Evolutionary conservation across 2,329 filamentous ascomycete species (phyloP).

Genomic region (Fusarium oligoseptatum): DNA sequence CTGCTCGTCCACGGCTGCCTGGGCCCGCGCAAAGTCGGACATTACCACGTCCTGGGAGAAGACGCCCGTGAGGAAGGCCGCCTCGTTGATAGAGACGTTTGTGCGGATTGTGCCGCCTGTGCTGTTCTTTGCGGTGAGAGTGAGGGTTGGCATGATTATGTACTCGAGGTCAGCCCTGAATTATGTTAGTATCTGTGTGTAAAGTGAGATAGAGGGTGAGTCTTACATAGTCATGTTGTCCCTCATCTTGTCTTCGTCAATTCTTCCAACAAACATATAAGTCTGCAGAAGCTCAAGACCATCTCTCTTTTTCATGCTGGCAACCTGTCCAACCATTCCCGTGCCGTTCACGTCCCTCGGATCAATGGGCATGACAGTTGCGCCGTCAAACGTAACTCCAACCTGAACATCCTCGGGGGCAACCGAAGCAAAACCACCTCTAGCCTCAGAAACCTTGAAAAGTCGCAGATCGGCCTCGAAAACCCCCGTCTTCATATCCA

Average conservation of each 20-base stretch:
- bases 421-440: slow-evolving; percentile 66
- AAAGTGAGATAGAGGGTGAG: slow-evolving; percentile 26
- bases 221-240: slow-evolving; percentile 72
- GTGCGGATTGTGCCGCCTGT: slow-evolving; percentile 68
- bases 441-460: slow-evolving; percentile 75
- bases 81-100: slow-evolving; percentile 77
- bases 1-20: slow-evolving; percentile 63
- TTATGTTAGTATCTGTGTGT: slow-evolving; percentile 19
- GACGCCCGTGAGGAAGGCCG: slow-evolving; percentile 77
- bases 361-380: slow-evolving; percentile 52
- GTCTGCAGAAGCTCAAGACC: slow-evolving; percentile 66
- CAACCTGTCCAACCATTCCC: slow-evolving; percentile 39
- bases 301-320: slow-evolving; percentile 37
- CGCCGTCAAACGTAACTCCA: slow-evolving; percentile 66
- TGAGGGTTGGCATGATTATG: slow-evolving; percentile 76
- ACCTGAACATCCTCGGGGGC: slow-evolving; percentile 66
- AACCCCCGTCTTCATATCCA: slow-evolving; percentile 75
- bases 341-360: slow-evolving; percentile 44
- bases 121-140: slow-evolving; percentile 69
- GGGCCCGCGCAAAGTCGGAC: slow-evolving; percentile 63
- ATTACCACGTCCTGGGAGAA: slow-evolving; percentile 71
- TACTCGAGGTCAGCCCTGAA: slow-evolving; percentile 69
- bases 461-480: slow-evolving; percentile 84
- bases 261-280: slow-evolving; percentile 77
- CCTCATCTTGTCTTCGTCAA: slow-evolving; percentile 69